Percentiles rank a stretch among this genome's conserved stretches.
Conservation (phyloP, 2,329 filamentous ascomycete species). For the Botryotinia globosa region DNA sequence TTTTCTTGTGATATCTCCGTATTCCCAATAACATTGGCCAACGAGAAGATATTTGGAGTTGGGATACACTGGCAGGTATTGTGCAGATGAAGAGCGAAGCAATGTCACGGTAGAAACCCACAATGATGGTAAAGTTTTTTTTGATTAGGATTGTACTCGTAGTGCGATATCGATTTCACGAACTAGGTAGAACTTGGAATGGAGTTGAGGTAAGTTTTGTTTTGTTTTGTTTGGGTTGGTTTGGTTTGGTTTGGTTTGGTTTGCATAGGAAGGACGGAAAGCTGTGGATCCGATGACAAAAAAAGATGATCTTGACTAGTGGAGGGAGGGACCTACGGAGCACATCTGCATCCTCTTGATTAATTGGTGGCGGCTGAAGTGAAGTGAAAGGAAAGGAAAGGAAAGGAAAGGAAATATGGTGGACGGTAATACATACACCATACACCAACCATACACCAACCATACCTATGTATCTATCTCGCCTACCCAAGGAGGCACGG, state of each 20-base stretch:
- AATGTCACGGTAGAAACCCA: slow-evolving; percentile 3
- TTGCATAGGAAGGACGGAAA: slow-evolving; percentile 9
- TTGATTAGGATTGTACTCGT: neutral
- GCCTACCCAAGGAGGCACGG: neutral
- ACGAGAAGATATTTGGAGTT: neutral
- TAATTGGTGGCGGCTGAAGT: neutral
- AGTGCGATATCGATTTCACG: neutral
- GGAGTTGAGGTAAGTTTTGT: neutral
- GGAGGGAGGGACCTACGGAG: no score
- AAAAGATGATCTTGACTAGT: slow-evolving; percentile 12
- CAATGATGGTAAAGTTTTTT: neutral
- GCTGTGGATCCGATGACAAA: slow-evolving; percentile 12
- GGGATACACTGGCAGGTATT: neutral
- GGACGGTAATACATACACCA: no score
- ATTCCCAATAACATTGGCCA: slow-evolving; percentile 30
- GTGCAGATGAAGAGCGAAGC: neutral
- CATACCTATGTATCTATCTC: no score
- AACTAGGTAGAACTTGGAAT: neutral
- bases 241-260: no score
- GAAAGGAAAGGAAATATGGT: no score
- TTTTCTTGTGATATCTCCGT: slow-evolving; percentile 22
- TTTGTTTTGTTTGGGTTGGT: no score
- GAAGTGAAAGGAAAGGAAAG: no score
- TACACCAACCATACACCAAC: no score
- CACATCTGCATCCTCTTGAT: neutral